phyloP scores from a whole-genome alignment of 257 asterid species.

The Cruciata laevipes region DNA sequence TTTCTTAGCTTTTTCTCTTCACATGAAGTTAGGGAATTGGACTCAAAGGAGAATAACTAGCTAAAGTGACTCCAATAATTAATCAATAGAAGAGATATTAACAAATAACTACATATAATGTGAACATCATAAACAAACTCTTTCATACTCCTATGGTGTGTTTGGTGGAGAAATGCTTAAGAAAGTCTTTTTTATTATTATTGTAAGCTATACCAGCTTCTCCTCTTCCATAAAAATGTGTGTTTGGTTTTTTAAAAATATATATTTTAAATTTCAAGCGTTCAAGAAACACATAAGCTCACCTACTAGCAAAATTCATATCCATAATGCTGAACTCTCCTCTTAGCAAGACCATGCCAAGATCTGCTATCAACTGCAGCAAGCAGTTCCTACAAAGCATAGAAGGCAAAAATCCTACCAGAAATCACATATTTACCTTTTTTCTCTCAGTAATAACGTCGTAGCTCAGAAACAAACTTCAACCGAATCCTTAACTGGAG shows the following conservation, averaged over 20 bases:
- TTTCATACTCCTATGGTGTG: too few relatives aligned
- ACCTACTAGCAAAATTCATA: constrained; percentile 81
- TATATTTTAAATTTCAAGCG: neutral
- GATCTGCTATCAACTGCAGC: constrained; percentile 66
- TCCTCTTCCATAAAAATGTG: neutral
- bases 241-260: neutral
- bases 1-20: constrained; percentile 2
- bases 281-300: constrained; percentile 19
- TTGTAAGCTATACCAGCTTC: neutral
- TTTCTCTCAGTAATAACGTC: constrained; percentile 62
- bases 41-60: neutral
- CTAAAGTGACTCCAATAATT: neutral
- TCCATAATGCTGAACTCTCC: constrained; percentile 95
- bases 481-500: constrained; percentile 32
- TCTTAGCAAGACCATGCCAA: constrained; percentile 84
- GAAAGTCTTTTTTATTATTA: neutral
- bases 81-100: neutral
- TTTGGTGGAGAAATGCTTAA: neutral
- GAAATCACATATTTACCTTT: constrained; percentile 41
- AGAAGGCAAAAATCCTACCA: neutral
- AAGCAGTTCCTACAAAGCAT: constrained; percentile 53
- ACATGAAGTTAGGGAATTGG: neutral
- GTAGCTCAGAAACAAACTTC: constrained; percentile 59
- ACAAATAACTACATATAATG: neutral
- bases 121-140: neutral